Evolutionary conservation across 352 stramenopile genomes (phyloP).

Genomic region (Blastocystis sp.): DNA sequence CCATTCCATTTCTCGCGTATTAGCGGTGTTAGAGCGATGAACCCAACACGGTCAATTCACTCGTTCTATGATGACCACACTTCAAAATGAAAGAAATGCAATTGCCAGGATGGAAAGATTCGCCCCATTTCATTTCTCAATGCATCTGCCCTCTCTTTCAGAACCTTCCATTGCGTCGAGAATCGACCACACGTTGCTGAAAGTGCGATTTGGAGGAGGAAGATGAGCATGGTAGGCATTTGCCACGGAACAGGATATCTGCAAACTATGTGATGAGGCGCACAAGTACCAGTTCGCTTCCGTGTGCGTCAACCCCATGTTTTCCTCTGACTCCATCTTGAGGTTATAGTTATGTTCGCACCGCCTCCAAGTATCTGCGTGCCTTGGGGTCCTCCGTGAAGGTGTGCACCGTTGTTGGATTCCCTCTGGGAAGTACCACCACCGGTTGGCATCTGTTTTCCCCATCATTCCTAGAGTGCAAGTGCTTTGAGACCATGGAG

Average conservation of each 20-base stretch:
- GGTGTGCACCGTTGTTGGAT: constrained; percentile 80
- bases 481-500: constrained; percentile 78
- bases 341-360: background rate
- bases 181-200: constrained; percentile 81
- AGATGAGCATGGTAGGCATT: constrained; percentile 72
- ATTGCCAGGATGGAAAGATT: no score
- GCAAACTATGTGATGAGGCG: constrained; percentile 77
- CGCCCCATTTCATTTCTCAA: no score
- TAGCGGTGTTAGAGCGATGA: no score
- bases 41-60: no score
- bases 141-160: no score
- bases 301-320: constrained; percentile 81
- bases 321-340: constrained; percentile 71
- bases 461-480: constrained; percentile 71
- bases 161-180: constrained; percentile 68
- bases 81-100: no score
- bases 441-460: constrained; percentile 43
- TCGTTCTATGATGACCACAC: no score
- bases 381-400: constrained; percentile 74
- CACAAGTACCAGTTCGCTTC: constrained; percentile 77
- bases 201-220: constrained; percentile 71
- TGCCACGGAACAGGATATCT: constrained; percentile 76
- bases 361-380: constrained; percentile 58
- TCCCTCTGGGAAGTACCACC: constrained; percentile 77
- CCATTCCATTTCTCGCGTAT: no score